Evolutionary conservation across 1,139 yeast genomes (phyloP), one percentile per base, ranked within the genome.

Genomic region (Suhomyces bribrorum): DNA sequence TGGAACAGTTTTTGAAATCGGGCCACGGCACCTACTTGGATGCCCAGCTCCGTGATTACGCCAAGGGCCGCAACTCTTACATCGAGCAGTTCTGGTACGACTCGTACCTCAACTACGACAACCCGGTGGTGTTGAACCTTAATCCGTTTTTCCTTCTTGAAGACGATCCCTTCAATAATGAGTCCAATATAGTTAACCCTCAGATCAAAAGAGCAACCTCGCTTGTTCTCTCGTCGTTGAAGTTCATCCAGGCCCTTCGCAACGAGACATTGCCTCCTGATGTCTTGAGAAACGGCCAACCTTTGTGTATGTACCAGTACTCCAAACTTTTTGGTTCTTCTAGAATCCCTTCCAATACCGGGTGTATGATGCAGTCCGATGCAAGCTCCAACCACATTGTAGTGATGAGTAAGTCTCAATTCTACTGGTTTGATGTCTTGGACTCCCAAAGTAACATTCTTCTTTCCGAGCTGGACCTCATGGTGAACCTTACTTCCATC

Each of bases 21-120:
- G 75, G 80, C 14, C 59, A 74, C 11, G 88, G 90, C 5, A 75
- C 79, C 22, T 69, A 75, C 40, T 70, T 88, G 48, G 87, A 85
- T 49, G 66, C 75, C 24, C 81, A 80, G 52, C 72, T 87, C 33
- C 64, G 80, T 33, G 77, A 77, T 38, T 86, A 85, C 52, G 73
- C 87, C 8, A 69, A 77, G 41, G 63, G 77, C 14, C 69, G 89
- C 49, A 79, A 86, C 38, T 83, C 94, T 7, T 88, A 84, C 61
- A 88, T 88, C 46, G 96, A 88, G 61, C 95, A 88, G 59, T 88
- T 88, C 59, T 88, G 96, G 96, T 87, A 81, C 59, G 96, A 88
- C 57, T 80, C 95, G 3, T 88, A 88, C 60, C 71, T 88, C 47
- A 83, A 82, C 59, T 86, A 86, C 58, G 96, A 88, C 61, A 84